Base-by-base conservation (phyloP, 2,329 filamentous ascomycete species). In the Talaromyces rugulosus region DNA sequence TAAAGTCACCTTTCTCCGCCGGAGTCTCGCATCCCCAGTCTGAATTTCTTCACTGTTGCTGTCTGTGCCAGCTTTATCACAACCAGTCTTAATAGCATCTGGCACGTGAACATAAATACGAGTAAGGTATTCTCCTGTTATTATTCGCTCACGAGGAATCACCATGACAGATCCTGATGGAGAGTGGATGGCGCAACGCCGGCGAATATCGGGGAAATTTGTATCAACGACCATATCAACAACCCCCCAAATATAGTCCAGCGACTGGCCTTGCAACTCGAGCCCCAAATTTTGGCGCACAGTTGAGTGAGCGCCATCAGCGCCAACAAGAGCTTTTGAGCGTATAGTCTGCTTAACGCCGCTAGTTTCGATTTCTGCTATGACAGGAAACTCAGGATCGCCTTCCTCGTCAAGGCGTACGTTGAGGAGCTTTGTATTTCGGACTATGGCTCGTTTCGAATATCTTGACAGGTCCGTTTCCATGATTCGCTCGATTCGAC, bases 191-290 rank as follows among this genome's bases (percentile, higher is more conserved):
- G 88, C 90, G 68, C 87, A 90, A 79, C 90, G 89, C 82, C 89
- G 88, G 81, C 90, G 88, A 68, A 92, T 90, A 70, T 94, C 89
- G 0, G 89, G 89, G 66, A 92, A 92, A 68, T 91, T 82, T 0
- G 89, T 91, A 70, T 85, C 81, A 27, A 90, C 86, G 2, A 91
- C 87, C 36, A 89, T 83, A 68, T 92, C 89, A 79, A 91, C 89
- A 18, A 91, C 89, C 51, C 88, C 88, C 89, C 89, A 92, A 30
- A 91, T 86, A 70, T 90, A 81, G 53, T 87, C 82, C 60, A 88
- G 87, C 16, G 87, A 87, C 69, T 91, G 88, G 63, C 88, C 90
- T 34, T 70, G 68, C 6, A 80, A 64, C 1, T 73, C 74, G 70
- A 80, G 23, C 23, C 23, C 23, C 74, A 67, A 86, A 81, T 51